Evolutionary conservation across 441 rosid species (phyloP).

Genomic region (Syzygium syzygioides): DNA sequence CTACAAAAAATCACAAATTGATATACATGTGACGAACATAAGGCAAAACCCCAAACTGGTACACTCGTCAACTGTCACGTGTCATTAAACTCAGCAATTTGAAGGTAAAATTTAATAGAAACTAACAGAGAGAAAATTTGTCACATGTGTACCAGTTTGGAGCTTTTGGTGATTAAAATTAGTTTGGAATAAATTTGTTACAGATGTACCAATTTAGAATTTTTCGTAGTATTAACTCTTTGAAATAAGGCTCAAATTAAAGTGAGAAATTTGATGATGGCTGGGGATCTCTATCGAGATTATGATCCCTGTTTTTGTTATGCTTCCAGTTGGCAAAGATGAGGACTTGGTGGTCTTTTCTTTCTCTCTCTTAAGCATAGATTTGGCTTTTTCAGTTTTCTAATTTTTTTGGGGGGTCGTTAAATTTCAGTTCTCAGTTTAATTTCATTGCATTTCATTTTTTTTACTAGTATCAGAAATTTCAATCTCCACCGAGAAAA

Average conservation of each 20-base stretch:
- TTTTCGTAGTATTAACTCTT: neutral
- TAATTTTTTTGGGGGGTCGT: neutral
- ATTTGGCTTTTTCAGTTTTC: neutral
- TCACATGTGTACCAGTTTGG: too few relatives aligned
- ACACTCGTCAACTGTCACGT: too few relatives aligned
- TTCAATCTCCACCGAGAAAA: neutral
- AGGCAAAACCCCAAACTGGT: too few relatives aligned
- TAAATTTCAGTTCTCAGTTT: neutral
- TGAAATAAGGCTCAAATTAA: neutral
- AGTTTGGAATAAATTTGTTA: too few relatives aligned
- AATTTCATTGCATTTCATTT: neutral
- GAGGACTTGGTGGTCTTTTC: neutral
- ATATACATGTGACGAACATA: too few relatives aligned
- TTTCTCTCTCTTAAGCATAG: neutral
- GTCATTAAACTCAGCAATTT: too few relatives aligned
- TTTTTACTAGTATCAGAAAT: neutral
- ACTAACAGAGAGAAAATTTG: too few relatives aligned
- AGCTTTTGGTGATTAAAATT: too few relatives aligned
- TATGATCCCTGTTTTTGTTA: neutral
- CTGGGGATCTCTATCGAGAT: neutral
- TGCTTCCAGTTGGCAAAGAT: neutral
- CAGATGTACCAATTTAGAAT: too few relatives aligned
- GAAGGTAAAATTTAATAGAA: too few relatives aligned
- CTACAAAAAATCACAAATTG: too few relatives aligned
- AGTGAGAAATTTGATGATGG: neutral